Evolutionary conservation across 495 filamentous ascomycete species (phyloP), one percentile per base, ranked within the genome.

Genomic region (Thermochaetoides thermophila): DNA sequence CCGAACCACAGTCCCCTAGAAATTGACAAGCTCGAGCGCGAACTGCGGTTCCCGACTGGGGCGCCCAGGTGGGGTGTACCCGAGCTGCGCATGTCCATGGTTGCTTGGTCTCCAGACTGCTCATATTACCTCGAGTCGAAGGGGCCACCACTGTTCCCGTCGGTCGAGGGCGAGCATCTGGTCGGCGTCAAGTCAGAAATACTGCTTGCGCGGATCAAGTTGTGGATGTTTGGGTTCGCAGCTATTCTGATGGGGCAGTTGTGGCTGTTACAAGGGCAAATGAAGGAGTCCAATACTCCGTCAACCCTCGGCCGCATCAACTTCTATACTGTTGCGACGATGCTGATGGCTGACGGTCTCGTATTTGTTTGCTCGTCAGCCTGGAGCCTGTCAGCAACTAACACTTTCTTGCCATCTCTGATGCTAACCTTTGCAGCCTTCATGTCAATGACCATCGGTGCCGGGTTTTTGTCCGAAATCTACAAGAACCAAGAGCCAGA

Each of bases 21-120:
- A 17, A 60, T 93, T 27, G 59, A 74, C 27, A 64, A 70, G 40
- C 70, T 94, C 42, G 89, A 97, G 52, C 57, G 73, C 26, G 89
- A 97, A 49, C 66, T 95, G 4, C 76, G 86, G 24, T 80, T 71
- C 44, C 87, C 87, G 3, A 81, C 76, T 32, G 89, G 89, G 1
- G 77, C 75, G n/a, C 74, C 79, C 3, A 63, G 79, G 28, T 73
- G 73, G 10, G 44, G 54, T 7, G 63, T 74, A 17, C 84, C 89
- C 11, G 61, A 64, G 4, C 69, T 95, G 19, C 65, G 69, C 32
- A 83, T 94, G 71, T 89, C 83, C 7, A 75, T 82, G 29, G 66
- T 91, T 1, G 67, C 89, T 11, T 97, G 85, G 56, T 95, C 87
- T 13, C 89, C 89, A 12, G 87, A 94, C 49, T 97, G 89, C 50